Evolutionary conservation across 345 rosid genomes (phyloP), one percentile per base, ranked within the genome.

Genomic region (Aegle marmelos): DNA sequence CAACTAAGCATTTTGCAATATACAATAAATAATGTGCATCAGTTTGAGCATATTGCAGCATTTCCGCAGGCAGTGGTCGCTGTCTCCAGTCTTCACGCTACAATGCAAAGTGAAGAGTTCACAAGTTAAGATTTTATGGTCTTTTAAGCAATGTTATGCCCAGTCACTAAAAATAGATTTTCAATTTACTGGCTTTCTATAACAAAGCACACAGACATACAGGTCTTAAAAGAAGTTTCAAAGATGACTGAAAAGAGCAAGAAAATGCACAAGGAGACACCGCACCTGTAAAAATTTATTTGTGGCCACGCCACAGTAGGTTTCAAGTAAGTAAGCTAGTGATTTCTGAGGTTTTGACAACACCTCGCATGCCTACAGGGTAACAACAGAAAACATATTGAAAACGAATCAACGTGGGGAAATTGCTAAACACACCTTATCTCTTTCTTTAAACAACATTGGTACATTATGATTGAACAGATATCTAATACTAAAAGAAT

Each of bases 41-140:
- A 0, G 88, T 91, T 76, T 85, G 86, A 54, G 98, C 98, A 87
- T 94, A 91, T 56, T 74, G 87, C 80, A 92, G 83, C 98, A 96
- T 93, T 75, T 91, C 97, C 65, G 75, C 79, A 7, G 97, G 86
- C 28, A 92, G 74, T 1, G 97, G 99, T n/a, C 98, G 93, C 60
- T 91, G 98, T 88, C 99, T 96, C 98, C 99, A 94, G 80, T 96
- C 99, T 88, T 94, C 97, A 83, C 93, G 99, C 97, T 96, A 81
- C 78, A 81, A 65, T 68, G 62, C 56, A 79, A 72, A 7, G 61
- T 72, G 56, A 84, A 60, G 66, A 70, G 57, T 39, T 70, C 45
- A 50, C 63, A 37, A 70, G 63, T 68, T 66, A 45, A 59, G 62
- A 81, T n/a, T n/a, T 5, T 25, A 45, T 31, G 4, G 27, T 45